Percentiles rank a stretch among this genome's conserved stretches.
phyloP scores from a whole-genome alignment of 345 rosid species.

The Euclidium syriacum region DNA sequence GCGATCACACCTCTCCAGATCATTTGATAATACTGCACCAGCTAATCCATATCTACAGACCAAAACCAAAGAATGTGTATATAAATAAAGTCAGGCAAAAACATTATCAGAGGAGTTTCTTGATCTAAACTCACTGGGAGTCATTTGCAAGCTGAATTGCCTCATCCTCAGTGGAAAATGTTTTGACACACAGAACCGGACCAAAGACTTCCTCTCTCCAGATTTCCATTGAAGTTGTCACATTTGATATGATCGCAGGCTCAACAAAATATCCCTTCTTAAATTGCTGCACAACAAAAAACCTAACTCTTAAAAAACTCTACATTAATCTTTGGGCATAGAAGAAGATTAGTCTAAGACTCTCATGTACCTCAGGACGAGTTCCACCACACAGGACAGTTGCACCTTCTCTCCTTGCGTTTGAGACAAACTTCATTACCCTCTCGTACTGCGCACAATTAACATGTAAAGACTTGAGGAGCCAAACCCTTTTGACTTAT shows the following conservation, averaged over 20 bases:
- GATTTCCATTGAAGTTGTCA: constrained; percentile 86
- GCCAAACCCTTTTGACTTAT: background rate
- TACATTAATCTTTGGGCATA: constrained; percentile 7
- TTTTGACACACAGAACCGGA: constrained; percentile 87
- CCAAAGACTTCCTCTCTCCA: constrained; percentile 99
- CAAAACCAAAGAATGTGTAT: too few relatives aligned
- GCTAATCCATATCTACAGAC: constrained; percentile 73
- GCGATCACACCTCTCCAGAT: constrained; percentile 89
- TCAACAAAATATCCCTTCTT: constrained; percentile 77
- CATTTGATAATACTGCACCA: constrained; percentile 84
- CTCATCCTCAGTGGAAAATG: constrained; percentile 88
- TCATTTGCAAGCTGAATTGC: constrained; percentile 93
- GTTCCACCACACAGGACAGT: constrained; percentile 70
- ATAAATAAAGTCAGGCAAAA: constrained; percentile 16
- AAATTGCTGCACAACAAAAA: constrained; percentile 52
- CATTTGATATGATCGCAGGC: constrained; percentile 73
- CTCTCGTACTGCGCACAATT: constrained; percentile 62
- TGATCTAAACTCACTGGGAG: constrained; percentile 57
- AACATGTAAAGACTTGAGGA: constrained; percentile 2
- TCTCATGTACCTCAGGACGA: constrained; percentile 64
- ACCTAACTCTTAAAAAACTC: constrained; percentile 10
- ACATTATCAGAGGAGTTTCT: background rate
- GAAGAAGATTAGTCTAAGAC: background rate
- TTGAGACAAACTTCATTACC: constrained; percentile 63
- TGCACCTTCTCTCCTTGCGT: constrained; percentile 91